phyloP scores from a whole-genome alignment of 192 early-diverging fungal genomes.

The Podila epigama region DNA sequence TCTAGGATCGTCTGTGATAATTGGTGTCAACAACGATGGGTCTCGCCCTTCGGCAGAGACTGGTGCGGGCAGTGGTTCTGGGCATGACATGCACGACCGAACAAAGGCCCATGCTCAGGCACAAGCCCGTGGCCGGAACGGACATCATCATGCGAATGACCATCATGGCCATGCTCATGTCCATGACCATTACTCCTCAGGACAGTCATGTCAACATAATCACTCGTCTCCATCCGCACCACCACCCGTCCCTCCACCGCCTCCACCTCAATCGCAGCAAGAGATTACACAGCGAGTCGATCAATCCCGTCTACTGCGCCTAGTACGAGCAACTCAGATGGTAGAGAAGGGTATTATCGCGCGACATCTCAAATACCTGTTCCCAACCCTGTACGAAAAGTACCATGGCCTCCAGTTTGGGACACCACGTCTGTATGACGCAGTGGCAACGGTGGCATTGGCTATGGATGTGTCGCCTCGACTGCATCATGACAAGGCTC shows the following conservation, averaged over 20 bases:
- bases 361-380: constrained; percentile 37
- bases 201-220: no score
- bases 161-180: no score
- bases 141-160: no score
- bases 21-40: neutral
- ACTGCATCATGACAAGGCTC: constrained; percentile 33
- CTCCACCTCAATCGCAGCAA: neutral
- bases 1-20: constrained; percentile 14
- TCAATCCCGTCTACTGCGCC: constrained; percentile 26
- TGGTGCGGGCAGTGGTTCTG: no score
- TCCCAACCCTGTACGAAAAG: constrained; percentile 47
- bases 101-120: no score
- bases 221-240: no score
- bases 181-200: no score
- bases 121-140: no score
- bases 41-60: no score
- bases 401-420: constrained; percentile 48
- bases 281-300: constrained; percentile 6
- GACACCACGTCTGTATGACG: constrained; percentile 44
- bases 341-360: constrained; percentile 47
- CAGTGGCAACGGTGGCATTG: constrained; percentile 41
- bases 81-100: no score
- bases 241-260: no score
- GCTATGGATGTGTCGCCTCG: constrained; percentile 46
- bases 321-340: constrained; percentile 35